Percentiles rank a stretch among this genome's conserved stretches.
phyloP scores from a whole-genome alignment of 345 rosid genomes.

The Mangifera indica region DNA sequence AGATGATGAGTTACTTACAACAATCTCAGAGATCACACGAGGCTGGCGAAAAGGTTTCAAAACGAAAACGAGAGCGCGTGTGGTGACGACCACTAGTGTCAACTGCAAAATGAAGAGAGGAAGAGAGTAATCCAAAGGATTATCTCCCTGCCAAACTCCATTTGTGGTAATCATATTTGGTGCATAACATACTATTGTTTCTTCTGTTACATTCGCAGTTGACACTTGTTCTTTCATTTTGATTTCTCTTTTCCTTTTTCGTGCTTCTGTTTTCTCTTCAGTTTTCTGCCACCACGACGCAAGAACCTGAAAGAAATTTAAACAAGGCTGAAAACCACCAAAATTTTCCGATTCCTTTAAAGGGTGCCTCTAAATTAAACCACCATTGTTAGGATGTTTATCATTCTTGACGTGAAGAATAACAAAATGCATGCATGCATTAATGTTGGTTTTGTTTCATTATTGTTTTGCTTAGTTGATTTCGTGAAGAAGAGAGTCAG shows the following conservation, averaged over 20 bases:
- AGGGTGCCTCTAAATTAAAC: not conserved
- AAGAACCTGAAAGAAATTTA: not conserved
- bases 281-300: not conserved
- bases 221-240: conserved; percentile 4
- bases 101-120: conserved; percentile 91
- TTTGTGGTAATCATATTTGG: conserved; percentile 92
- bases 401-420: not conserved
- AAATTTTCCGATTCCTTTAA: not conserved
- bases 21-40: conserved; percentile 80
- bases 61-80: conserved; percentile 63
- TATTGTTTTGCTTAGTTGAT: not conserved
- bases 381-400: not conserved
- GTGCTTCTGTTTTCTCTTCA: not conserved
- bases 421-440: not conserved
- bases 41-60: conserved; percentile 94
- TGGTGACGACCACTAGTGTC: conserved; percentile 61
- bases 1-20: conserved; percentile 40
- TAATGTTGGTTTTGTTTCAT: not conserved
- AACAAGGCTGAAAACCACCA: not conserved
- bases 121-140: conserved; percentile 84
- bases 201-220: conserved; percentile 20
- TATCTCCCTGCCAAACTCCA: conserved; percentile 97
- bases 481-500: not conserved
- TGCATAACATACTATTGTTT: conserved; percentile 72
- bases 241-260: no score